These are phyloP conservation scores for Neofusicoccum sp. DNA, from an alignment of 2,329 filamentous ascomycete species.

Conservation along the genomic window DNA sequence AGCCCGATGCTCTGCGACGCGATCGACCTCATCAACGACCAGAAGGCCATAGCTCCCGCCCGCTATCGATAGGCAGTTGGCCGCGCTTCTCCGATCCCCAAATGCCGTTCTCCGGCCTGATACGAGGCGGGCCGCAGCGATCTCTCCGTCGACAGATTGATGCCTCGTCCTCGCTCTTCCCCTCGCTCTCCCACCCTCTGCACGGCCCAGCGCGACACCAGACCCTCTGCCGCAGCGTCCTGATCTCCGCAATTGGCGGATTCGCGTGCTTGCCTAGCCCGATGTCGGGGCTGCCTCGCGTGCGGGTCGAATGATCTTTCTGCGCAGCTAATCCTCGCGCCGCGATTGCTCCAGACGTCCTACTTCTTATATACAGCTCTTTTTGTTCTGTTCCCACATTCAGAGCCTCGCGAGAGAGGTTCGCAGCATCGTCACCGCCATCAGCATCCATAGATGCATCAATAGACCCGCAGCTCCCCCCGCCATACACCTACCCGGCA, in stretches of 20 bases:
- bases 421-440: too few relatives aligned
- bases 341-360: background rate
- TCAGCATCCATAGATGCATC: too few relatives aligned
- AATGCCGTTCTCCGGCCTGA: constrained; percentile 11
- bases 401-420: too few relatives aligned
- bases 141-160: background rate
- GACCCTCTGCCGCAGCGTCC: background rate
- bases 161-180: background rate
- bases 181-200: background rate
- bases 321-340: too few relatives aligned
- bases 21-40: background rate
- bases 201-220: background rate
- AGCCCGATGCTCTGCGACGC: too few relatives aligned
- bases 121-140: constrained; percentile 15
- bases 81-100: constrained; percentile 15
- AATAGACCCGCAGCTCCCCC: background rate
- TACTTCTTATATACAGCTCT: background rate
- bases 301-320: background rate
- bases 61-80: constrained; percentile 6
- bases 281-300: background rate
- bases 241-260: background rate
- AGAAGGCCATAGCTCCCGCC: constrained; percentile 9
- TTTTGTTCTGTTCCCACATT: too few relatives aligned
- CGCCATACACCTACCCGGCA: background rate
- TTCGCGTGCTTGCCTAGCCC: background rate